Base-by-base conservation (phyloP, 1,139 yeast genomes). In the Geotrichum restrictum region DNA sequence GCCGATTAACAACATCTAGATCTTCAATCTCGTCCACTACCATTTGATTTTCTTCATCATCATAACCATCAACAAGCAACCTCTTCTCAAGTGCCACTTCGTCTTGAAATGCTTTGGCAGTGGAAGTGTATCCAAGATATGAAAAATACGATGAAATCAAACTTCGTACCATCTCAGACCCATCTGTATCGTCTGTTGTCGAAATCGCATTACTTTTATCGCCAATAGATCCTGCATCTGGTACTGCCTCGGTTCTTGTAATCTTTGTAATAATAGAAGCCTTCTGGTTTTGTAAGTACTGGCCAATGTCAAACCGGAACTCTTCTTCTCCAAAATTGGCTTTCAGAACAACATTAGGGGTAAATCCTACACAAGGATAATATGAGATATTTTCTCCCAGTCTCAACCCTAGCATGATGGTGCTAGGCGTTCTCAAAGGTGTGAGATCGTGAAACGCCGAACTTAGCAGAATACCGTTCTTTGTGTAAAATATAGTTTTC, bases 241-340 rank as follows among this genome's bases (percentile, higher is more conserved):
- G 33, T 11, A 57, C 48, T n/a, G 49, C 31, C 13, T 29, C 32
- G 16, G 40, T 41, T 13, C 32, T 14, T 45, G 49, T 53, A 14
- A 66, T 58, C n/a, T 54, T 53, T 13, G 21, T 22, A 48, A 56
- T 44, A 1, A 65, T 54, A 41, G 61, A 63, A 13, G 59, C 57
- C 59, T 76, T 76, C 64, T 75, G 71, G 36, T 66, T 71, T 43
- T 77, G 74, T 48, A 85, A 80, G 66, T 86, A 85, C 55, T 78
- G 77, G 51, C 78, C 77, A 58, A 89, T 85, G 65, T 89, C 88
- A 66, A 82, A 89, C 52, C 75, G 72, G 65, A 89, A 89, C 52
- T 81, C 81, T 41, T 69, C 68, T 11, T 72, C 62, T 1, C 97
- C 97, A 62, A 91, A 85, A 65, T 89, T 91, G 3, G 94, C 78